Base-by-base conservation (phyloP, 148 eudicot species). In the Arctostaphylos glauca region DNA sequence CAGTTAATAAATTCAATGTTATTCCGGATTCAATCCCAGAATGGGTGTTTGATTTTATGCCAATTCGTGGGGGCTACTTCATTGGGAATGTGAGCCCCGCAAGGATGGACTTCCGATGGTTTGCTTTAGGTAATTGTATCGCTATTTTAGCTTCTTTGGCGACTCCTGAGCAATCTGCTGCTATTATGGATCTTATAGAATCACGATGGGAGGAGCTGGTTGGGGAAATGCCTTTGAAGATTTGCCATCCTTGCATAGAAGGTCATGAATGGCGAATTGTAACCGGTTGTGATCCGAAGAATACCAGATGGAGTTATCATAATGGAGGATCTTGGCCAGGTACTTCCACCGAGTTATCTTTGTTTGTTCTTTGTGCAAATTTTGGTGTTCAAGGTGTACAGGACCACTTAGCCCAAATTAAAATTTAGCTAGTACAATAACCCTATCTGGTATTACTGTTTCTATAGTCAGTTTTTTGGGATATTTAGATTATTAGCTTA, bases 281-380 rank as follows among this genome's bases (percentile, higher is more conserved):
- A 71, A 96, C 98, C 1, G 98, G 98, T 53, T 96, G 98, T 88
- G 98, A 96, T 84, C 98, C 98, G 31, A 96, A 96, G 88, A 96
- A 96, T 87, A 96, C 97, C 48, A 89, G 98, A 90, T 96, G 98
- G 98, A 96, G 98, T 88, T 96, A 96, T 86, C 98, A 96, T 77
- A 96, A 96, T 77, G 98, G 98, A 81, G 98, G 98, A 83, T 92
- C 98, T 70, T 96, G 98, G 98, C 98, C 98, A 94, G 98, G 98
- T 96, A 85, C 86, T 58, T 72, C 84, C 78, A 68, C 82, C 48
- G 71, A 31, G 16, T 66, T 66, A 2, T 31, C 25, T 31, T 25
- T 82, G 44, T 19, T 80, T 75, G 83, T 2, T 77, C 68, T 80
- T 56, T 81, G 76, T 12, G 38, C 81, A 70, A 72, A 44, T 8